Percentiles rank a stretch among this genome's conserved stretches.
Conservation (phyloP, 495 filamentous ascomycete genomes). For the Xylaria sp. region DNA sequence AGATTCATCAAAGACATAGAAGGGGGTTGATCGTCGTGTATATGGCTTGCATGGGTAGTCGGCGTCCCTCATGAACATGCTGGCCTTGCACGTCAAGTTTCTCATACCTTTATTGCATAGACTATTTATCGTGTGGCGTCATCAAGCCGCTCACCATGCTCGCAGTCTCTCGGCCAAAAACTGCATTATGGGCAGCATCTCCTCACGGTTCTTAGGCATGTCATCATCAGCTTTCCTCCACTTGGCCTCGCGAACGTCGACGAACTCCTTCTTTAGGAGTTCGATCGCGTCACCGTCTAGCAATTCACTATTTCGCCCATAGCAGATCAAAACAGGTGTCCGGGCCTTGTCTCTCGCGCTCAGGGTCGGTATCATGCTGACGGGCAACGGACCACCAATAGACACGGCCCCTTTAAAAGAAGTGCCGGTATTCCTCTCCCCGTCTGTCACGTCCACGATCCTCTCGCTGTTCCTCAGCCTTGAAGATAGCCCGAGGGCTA, state of each 20-base stretch:
- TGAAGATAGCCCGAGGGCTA: constrained; percentile 67
- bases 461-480: constrained; percentile 44
- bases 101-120: neutral
- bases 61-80: neutral
- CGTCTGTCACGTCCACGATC: constrained; percentile 34
- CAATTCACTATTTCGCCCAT: constrained; percentile 65
- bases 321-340: constrained; percentile 78
- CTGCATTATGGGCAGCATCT: constrained; percentile 92
- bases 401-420: constrained; percentile 71
- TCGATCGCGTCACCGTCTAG: constrained; percentile 70
- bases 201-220: constrained; percentile 83
- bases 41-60: neutral
- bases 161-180: constrained; percentile 82
- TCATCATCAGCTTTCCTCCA: constrained; percentile 78
- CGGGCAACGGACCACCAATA: constrained; percentile 75
- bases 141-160: constrained; percentile 53
- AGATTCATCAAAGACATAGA: neutral
- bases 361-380: constrained; percentile 53
- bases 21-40: neutral
- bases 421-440: neutral
- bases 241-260: constrained; percentile 72
- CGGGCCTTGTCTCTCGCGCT: constrained; percentile 58
- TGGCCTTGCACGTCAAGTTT: neutral
- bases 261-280: constrained; percentile 70
- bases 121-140: neutral